Conservation (phyloP, 1,284 basidiomycete species). For the Ceratobasidium sp. region DNA sequence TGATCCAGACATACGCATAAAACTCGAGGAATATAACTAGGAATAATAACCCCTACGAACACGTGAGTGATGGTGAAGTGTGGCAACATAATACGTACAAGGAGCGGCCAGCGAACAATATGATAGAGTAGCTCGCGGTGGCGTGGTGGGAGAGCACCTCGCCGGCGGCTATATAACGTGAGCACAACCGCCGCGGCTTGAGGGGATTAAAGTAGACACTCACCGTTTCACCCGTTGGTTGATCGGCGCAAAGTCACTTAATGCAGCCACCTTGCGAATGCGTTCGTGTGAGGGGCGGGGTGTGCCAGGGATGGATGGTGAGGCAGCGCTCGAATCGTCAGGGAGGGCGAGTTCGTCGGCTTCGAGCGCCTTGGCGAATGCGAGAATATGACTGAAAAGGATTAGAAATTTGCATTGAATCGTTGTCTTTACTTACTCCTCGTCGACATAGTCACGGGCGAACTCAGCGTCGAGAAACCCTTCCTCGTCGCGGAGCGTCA, state of each 20-base stretch:
- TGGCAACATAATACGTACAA: constrained; percentile 64
- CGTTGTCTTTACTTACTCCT: constrained; percentile 62
- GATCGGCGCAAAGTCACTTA: constrained; percentile 94
- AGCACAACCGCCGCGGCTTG: constrained; percentile 9
- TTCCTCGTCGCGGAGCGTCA: constrained; percentile 24
- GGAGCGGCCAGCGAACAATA: constrained; percentile 86
- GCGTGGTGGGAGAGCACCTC: constrained; percentile 19
- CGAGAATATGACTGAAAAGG: constrained; percentile 70
- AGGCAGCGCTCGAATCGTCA: constrained; percentile 53
- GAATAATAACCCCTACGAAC: constrained; percentile 77
- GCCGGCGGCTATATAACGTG: constrained; percentile 42
- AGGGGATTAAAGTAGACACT: constrained; percentile 50
- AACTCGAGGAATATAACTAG: constrained; percentile 89
- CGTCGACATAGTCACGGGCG: constrained; percentile 69
- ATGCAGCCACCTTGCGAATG: constrained; percentile 82
- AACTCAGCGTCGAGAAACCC: constrained; percentile 41
- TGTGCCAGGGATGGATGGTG: constrained; percentile 56
- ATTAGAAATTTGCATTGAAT: background rate
- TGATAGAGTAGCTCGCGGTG: constrained; percentile 81
- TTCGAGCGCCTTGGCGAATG: constrained; percentile 73
- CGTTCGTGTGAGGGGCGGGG: constrained; percentile 54
- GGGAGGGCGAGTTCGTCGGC: constrained; percentile 67
- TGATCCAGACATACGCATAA: constrained; percentile 80
- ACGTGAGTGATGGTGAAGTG: constrained; percentile 1
- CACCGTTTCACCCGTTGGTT: constrained; percentile 81